These are phyloP conservation scores for Hibiscus mutabilis DNA, from an alignment of 345 rosid species.

Conservation along the genomic window DNA sequence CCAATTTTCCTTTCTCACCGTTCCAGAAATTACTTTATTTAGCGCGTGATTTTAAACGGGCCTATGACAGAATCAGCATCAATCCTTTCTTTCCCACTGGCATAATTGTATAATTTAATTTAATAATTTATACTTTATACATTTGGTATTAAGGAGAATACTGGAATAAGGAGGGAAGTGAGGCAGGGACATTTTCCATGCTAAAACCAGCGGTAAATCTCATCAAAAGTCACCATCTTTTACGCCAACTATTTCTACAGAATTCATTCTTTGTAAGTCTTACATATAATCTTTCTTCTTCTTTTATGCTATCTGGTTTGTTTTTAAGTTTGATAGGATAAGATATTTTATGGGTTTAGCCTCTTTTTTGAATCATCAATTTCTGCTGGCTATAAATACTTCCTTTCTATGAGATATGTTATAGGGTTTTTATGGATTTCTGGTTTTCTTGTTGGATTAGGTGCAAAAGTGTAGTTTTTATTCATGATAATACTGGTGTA, in stretches of 20 bases:
- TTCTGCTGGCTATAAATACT: neutral
- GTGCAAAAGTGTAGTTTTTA: neutral
- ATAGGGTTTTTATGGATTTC: neutral
- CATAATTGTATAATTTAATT: neutral
- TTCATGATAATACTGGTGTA: neutral
- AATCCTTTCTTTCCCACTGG: neutral
- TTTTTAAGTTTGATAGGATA: neutral
- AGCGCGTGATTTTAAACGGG: constrained; percentile 1
- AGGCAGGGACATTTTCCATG: neutral
- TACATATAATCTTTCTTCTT: neutral
- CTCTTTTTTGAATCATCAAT: neutral
- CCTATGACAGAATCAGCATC: neutral
- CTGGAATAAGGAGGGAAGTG: neutral
- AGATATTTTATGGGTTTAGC: constrained; percentile 2
- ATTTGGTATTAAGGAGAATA: neutral
- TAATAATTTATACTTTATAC: neutral
- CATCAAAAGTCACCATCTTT: constrained; percentile 1
- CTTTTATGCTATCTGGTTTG: neutral
- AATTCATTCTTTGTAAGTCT: neutral
- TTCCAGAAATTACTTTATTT: no score
- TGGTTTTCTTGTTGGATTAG: neutral
- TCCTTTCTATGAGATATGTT: neutral
- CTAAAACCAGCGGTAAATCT: constrained; percentile 6
- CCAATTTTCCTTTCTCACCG: no score
- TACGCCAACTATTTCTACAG: neutral